Percentiles rank a stretch among this genome's conserved stretches.
Conservation (phyloP, 2,329 filamentous ascomycete genomes). For the Mollisiaceae sp. region DNA sequence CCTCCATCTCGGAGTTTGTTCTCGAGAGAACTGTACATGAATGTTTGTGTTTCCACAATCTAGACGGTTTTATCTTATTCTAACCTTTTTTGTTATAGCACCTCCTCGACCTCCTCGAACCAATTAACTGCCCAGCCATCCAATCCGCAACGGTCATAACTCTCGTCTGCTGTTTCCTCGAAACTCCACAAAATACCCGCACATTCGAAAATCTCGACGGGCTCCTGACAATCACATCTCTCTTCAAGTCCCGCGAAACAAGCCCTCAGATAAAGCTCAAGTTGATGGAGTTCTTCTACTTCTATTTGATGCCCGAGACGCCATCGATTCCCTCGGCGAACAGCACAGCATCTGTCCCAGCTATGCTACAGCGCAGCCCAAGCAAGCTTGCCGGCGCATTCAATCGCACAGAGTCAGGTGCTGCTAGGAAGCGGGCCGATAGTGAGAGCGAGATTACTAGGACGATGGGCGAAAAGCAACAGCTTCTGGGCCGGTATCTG, state of each 20-base stretch:
- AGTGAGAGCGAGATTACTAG: slow-evolving; percentile 50
- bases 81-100: slow-evolving; percentile 55
- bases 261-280: slow-evolving; percentile 90
- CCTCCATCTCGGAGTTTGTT: slow-evolving; percentile 89
- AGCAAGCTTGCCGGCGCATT: slow-evolving; percentile 70
- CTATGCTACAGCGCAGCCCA: slow-evolving; percentile 67
- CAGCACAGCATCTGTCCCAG: slow-evolving; percentile 52
- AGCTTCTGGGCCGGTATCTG: slow-evolving; percentile 65
- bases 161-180: slow-evolving; percentile 86
- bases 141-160: slow-evolving; percentile 90
- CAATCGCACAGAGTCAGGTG: slow-evolving; percentile 45
- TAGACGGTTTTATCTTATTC: slow-evolving; percentile 7
- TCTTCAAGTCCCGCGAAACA: slow-evolving; percentile 89
- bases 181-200: slow-evolving; percentile 84
- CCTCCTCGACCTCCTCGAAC: slow-evolving; percentile 91
- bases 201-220: slow-evolving; percentile 93
- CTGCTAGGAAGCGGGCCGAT: slow-evolving; percentile 41
- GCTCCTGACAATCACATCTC: slow-evolving; percentile 85
- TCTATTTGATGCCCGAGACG: slow-evolving; percentile 95
- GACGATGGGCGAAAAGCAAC: slow-evolving; percentile 71
- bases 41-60: slow-evolving; percentile 57
- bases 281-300: slow-evolving; percentile 96
- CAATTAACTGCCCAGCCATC: slow-evolving; percentile 88
- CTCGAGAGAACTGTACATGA: slow-evolving; percentile 91
- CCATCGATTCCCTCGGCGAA: slow-evolving; percentile 60